Evolutionary conservation across 2,329 filamentous ascomycete genomes (phyloP).

Genomic region (Penicillium sp.): DNA sequence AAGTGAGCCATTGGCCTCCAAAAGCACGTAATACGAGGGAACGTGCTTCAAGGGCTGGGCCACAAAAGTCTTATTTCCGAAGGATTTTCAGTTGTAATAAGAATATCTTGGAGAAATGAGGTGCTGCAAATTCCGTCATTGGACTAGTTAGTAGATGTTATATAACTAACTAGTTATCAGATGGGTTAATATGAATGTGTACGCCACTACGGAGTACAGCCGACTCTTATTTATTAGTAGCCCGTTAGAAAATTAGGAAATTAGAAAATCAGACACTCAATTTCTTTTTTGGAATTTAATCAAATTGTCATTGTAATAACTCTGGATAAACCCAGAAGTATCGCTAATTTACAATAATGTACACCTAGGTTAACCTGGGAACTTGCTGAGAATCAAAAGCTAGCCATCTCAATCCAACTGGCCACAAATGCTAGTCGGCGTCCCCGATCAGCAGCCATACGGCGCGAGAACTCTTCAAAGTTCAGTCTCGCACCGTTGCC

Average conservation of each 20-base stretch:
- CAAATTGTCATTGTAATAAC: not conserved
- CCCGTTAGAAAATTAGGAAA: not conserved
- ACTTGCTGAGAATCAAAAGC: constrained; percentile 55
- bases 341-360: constrained; percentile 8
- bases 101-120: not conserved
- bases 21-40: not conserved
- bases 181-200: not conserved
- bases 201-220: not conserved
- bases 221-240: not conserved
- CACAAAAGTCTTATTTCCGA: not conserved
- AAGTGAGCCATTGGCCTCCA: not conserved
- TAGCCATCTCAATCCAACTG: constrained; percentile 81
- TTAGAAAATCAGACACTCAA: not conserved
- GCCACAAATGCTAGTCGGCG: constrained; percentile 76
- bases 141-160: not conserved
- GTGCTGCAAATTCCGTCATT: not conserved
- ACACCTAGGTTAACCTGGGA: not conserved
- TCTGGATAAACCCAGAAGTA: not conserved
- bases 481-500: constrained; percentile 72
- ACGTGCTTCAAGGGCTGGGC: not conserved
- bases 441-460: constrained; percentile 68
- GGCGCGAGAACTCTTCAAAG: constrained; percentile 75
- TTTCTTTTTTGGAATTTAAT: not conserved
- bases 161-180: no score
- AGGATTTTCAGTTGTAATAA: not conserved